Conservation (phyloP, 306 rosid species). For the Oxytropis ochrocephala region DNA sequence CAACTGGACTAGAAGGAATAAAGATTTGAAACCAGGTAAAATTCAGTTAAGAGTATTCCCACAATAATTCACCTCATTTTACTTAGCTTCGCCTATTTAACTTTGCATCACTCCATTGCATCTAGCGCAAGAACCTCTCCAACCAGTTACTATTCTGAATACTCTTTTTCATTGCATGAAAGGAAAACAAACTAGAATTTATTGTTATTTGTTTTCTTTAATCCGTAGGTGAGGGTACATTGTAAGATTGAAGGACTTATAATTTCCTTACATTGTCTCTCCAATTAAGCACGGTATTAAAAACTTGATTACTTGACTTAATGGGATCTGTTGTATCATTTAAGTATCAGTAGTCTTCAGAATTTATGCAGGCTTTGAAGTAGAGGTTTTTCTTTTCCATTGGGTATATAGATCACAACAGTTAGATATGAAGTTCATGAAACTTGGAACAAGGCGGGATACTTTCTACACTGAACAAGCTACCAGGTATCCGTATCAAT, state of each 20-base stretch:
- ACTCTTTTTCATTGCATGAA: constrained; percentile 14
- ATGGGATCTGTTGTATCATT: background rate
- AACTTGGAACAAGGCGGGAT: constrained; percentile 89
- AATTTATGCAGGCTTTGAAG: constrained; percentile 33
- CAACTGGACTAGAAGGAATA: constrained; percentile 12
- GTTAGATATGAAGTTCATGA: constrained; percentile 87
- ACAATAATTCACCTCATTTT: constrained; percentile 10
- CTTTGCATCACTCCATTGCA: constrained; percentile 26
- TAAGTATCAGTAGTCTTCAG: constrained; percentile 1
- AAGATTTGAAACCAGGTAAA: constrained; percentile 20
- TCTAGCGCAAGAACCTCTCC: constrained; percentile 12
- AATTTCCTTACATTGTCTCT: no score
- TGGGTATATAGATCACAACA: constrained; percentile 17
- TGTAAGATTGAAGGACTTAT: constrained; percentile 13
- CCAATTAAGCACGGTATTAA: no score
- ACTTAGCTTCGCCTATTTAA: constrained; percentile 11
- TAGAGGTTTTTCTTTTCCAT: constrained; percentile 20
- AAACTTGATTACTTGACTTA: no score
- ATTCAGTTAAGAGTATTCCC: constrained; percentile 16
- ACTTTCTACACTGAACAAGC: constrained; percentile 86
- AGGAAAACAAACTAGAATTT: background rate
- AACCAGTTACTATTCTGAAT: constrained; percentile 5
- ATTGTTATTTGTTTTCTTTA: background rate
- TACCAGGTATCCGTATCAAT: constrained; percentile 54
- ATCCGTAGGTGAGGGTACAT: background rate